Percentiles rank a stretch among this genome's conserved stretches.
phyloP scores from a whole-genome alignment of 2,329 filamentous ascomycete species.

The Epicoccum sorghinum region DNA sequence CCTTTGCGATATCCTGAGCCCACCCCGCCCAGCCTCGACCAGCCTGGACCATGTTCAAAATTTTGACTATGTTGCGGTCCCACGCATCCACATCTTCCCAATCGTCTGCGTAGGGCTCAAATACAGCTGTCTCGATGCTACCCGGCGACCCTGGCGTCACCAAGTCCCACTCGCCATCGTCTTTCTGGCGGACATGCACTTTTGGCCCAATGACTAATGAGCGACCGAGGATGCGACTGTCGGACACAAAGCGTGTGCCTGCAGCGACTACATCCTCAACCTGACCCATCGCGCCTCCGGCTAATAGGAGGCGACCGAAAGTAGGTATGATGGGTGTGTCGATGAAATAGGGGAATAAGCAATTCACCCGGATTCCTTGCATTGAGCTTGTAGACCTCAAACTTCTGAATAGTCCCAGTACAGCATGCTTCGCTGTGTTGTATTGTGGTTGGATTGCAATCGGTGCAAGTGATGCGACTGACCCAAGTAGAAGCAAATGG shows the following conservation, averaged over 20 bases:
- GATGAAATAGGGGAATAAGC: constrained; percentile 71
- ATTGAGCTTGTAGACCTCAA: constrained; percentile 58
- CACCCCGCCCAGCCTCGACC: constrained; percentile 63
- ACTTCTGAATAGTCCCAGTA: constrained; percentile 68
- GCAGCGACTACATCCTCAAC: constrained; percentile 68
- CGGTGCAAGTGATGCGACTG: constrained; percentile 60
- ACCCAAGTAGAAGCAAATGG: constrained; percentile 68
- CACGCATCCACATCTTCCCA: constrained; percentile 64
- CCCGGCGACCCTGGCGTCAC: constrained; percentile 32
- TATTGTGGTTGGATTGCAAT: constrained; percentile 59
- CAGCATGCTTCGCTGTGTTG: constrained; percentile 67
- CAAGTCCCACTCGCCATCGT: constrained; percentile 39
- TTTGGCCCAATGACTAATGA: constrained; percentile 65
- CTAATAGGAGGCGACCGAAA: constrained; percentile 58
- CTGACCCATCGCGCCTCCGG: constrained; percentile 61
- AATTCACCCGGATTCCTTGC: constrained; percentile 65
- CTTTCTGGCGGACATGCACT: constrained; percentile 55
- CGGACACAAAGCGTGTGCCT: constrained; percentile 65
- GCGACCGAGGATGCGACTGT: constrained; percentile 62
- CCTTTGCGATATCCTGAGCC: constrained; percentile 47
- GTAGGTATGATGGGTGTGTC: constrained; percentile 64
- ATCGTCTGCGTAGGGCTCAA: constrained; percentile 68
- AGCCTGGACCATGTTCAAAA: constrained; percentile 60
- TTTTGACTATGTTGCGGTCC: constrained; percentile 57
- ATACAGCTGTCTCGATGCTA: constrained; percentile 56